phyloP scores from a whole-genome alignment of 2,329 filamentous ascomycete genomes.

The Aureobasidium sp. region DNA sequence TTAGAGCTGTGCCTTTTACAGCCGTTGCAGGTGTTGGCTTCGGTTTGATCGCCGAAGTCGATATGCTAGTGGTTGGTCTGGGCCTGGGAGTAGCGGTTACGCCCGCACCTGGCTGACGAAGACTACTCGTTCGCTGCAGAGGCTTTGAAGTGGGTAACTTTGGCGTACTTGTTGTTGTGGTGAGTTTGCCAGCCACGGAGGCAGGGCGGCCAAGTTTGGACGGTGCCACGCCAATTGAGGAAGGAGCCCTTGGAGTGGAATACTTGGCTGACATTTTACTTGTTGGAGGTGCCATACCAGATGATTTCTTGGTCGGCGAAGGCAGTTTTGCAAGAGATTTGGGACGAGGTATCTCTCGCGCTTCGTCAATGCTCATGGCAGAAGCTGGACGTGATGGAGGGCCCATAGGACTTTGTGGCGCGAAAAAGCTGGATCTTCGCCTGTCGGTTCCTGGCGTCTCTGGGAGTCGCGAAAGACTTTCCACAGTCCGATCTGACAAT shows the following conservation, averaged over 20 bases:
- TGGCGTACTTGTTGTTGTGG: neutral
- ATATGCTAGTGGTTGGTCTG: neutral
- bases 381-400: constrained; percentile 59
- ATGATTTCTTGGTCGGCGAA: constrained; percentile 31
- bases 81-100: constrained; percentile 2
- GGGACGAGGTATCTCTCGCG: constrained; percentile 36
- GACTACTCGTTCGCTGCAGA: constrained; percentile 7
- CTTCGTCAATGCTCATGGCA: constrained; percentile 47
- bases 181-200: neutral
- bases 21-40: constrained; percentile 4
- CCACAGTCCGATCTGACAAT: constrained; percentile 75
- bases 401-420: constrained; percentile 52
- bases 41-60: constrained; percentile 2
- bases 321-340: constrained; percentile 23
- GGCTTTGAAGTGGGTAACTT: constrained; percentile 22
- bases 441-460: constrained; percentile 66
- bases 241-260: neutral
- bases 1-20: neutral
- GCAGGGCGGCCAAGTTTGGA: constrained; percentile 1
- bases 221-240: neutral
- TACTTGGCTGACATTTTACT: neutral
- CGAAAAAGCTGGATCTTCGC: constrained; percentile 67
- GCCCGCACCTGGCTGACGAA: neutral
- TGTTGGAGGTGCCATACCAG: constrained; percentile 29
- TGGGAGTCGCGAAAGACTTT: constrained; percentile 71